Evolutionary conservation across 2,329 filamentous ascomycete species (phyloP).

Genomic region (Trichoderma citrinoviride): DNA sequence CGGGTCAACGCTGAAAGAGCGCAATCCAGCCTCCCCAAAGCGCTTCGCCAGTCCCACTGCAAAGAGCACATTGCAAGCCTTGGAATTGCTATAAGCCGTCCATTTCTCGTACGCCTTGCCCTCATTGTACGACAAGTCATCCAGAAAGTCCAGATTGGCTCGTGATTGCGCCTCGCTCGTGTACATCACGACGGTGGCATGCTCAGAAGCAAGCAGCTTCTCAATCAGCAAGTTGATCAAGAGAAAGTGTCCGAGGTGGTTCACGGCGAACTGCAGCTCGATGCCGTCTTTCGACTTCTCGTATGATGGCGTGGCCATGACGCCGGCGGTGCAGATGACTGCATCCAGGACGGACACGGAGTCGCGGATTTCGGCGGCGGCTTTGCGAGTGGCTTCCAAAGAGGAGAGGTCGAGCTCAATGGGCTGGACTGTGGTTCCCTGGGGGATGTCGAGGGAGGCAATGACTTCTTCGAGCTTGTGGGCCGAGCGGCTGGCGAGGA

Average conservation of each 20-base stretch:
- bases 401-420: conserved; percentile 40
- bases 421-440: conserved; percentile 33
- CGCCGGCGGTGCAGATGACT: conserved; percentile 44
- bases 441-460: conserved; percentile 25
- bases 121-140: conserved; percentile 23
- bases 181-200: conserved; percentile 42
- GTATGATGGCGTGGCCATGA: conserved; percentile 40
- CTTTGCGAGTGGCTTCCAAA: conserved; percentile 36
- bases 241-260: conserved; percentile 41
- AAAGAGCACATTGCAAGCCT: conserved; percentile 6
- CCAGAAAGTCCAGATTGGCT: neutral
- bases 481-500: neutral
- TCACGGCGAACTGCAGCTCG: conserved; percentile 37
- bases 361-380: conserved; percentile 35
- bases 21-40: conserved; percentile 32
- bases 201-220: conserved; percentile 29
- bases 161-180: conserved; percentile 32
- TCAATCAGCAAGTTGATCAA: conserved; percentile 39
- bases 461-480: conserved; percentile 32
- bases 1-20: conserved; percentile 37
- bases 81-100: conserved; percentile 23
- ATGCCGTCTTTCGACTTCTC: conserved; percentile 38
- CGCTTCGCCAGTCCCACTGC: conserved; percentile 33
- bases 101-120: conserved; percentile 33
- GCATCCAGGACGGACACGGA: conserved; percentile 31